Evolutionary conservation across 768 basidiomycete species (phyloP), one percentile per base, ranked within the genome.

Genomic region (Bullera alba): DNA sequence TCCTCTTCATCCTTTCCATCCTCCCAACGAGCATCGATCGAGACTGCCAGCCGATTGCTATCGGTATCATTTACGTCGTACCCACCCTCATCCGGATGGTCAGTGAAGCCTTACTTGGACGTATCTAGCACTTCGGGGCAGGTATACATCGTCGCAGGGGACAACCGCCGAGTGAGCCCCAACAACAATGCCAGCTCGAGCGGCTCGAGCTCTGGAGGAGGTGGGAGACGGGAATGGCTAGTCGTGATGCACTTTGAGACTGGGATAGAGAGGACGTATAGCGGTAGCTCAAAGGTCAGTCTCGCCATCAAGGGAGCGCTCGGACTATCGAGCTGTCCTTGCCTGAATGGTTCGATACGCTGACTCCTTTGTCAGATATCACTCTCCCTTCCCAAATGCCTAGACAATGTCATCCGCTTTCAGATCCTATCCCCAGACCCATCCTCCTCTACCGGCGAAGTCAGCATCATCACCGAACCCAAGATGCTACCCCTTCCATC

Each of bases 391-490:
- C 60, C 63, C 14, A 65, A 58, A 52, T 65, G 60, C 26, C 54
- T 65, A 6, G 58, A 65, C 46, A 65, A 62, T 30, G 51, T 60
- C 7, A 41, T 65, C 26, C 60, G 58, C 4, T 56, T 65, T 28
- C 59, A 65, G 27, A 51, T 61, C 53, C 10, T 39, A 16, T 46
- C 50, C 30, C n/a, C 29, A 22, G 12, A 19, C 15, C 26, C 46
- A 3, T 46, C 60, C 14, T 50, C 49, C 29, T 41, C 58, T 5
- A 36, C 45, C 5, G 55, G 58, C 25, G 60, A 56, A 50, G 52
- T 65, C 30, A 54, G 48, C 29, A 58, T 65, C 21, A 28, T 60
- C 29, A 65, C 63, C 5, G 58, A 62, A 19, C 63, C 63, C 3
- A 65, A 65, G 36, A 51, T 65, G 27, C 53, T 62, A n/a, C 58